Evolutionary conservation across 495 filamentous ascomycete species (phyloP).

Genomic region (Lichina pygmaea): DNA sequence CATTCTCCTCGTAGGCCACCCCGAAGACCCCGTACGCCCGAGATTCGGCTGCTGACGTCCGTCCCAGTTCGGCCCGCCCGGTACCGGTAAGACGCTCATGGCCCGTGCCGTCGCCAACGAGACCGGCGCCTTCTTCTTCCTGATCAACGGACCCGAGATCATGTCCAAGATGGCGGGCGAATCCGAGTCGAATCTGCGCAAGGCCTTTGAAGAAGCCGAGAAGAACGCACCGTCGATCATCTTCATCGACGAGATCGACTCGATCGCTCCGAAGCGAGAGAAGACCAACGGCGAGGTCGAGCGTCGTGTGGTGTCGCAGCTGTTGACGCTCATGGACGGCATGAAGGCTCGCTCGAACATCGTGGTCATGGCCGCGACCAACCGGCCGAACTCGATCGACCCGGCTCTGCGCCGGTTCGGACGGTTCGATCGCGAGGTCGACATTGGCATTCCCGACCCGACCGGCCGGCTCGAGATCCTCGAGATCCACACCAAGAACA

Average conservation of each 20-base stretch:
- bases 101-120: constrained; percentile 96
- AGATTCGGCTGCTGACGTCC: too few relatives aligned
- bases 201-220: constrained; percentile 96
- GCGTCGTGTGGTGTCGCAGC: constrained; percentile 91
- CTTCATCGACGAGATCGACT: constrained; percentile 98
- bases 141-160: constrained; percentile 97
- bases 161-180: constrained; percentile 99
- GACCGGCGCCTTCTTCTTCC: constrained; percentile 96
- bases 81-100: constrained; percentile 99
- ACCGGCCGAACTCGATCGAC: constrained; percentile 92
- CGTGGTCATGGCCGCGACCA: constrained; percentile 96
- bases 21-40: not conserved
- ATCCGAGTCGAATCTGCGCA: constrained; percentile 88
- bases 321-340: constrained; percentile 94
- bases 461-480: constrained; percentile 97
- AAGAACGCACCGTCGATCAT: constrained; percentile 99
- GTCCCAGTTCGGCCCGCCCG: constrained; percentile 53
- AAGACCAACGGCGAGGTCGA: constrained; percentile 99
- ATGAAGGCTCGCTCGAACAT: constrained; percentile 98
- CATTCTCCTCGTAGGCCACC: constrained; percentile 41
- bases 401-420: constrained; percentile 91
- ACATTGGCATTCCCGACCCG: constrained; percentile 92
- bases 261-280: constrained; percentile 95
- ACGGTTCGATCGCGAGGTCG: constrained; percentile 94
- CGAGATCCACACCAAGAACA: constrained; percentile 99